phyloP scores from a whole-genome alignment of 192 early-diverging fungal genomes.

The Coemansia reversa region DNA sequence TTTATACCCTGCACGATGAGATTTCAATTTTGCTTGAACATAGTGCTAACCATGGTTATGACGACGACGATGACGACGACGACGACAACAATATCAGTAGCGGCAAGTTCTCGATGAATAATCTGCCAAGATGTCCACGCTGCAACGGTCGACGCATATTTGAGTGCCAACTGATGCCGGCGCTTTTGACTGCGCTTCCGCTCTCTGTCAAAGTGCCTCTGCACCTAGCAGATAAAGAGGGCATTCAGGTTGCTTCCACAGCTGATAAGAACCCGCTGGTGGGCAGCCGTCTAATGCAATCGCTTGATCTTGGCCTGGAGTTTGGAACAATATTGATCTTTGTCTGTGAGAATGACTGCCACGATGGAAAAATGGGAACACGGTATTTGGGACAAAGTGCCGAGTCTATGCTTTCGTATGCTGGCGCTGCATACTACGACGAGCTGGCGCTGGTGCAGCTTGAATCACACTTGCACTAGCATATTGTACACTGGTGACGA shows the following conservation, averaged over 20 bases:
- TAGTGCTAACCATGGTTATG: conserved; percentile 4
- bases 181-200: conserved; percentile 69
- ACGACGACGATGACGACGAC: conserved; percentile 23
- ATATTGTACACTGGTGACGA: not conserved
- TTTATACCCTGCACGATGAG: conserved; percentile 62
- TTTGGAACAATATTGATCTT: conserved; percentile 87
- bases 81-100: conserved; percentile 15
- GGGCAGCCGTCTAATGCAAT: conserved; percentile 36
- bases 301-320: conserved; percentile 76
- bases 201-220: conserved; percentile 54
- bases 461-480: conserved; percentile 14
- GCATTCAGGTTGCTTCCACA: too few species aligned
- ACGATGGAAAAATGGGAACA: conserved; percentile 39
- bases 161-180: conserved; percentile 94
- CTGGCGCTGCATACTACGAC: conserved; percentile 32
- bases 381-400: conserved; percentile 24
- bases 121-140: conserved; percentile 61
- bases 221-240: not conserved
- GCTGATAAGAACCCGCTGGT: conserved; percentile 9
- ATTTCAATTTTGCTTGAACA: conserved; percentile 49
- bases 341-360: conserved; percentile 79
- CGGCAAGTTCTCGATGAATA: conserved; percentile 27
- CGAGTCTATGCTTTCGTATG: conserved; percentile 16
- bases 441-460: conserved; percentile 47
- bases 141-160: conserved; percentile 73